Conservation (phyloP, 768 basidiomycete species). For the Nidularia pulvinata region DNA sequence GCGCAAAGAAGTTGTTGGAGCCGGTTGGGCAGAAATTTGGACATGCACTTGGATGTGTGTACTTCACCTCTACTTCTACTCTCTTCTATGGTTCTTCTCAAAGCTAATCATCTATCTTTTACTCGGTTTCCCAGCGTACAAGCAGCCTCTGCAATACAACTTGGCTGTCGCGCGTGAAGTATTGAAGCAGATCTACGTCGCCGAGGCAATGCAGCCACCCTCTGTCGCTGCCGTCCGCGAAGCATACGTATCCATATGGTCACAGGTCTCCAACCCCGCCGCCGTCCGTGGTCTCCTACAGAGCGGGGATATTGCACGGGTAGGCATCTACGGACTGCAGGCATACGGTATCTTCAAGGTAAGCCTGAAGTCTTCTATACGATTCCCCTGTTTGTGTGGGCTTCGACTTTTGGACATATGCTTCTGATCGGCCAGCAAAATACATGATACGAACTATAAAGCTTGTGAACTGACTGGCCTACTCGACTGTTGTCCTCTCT, state of each 20-base stretch:
- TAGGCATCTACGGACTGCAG: constrained; percentile 79
- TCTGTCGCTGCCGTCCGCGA: constrained; percentile 48
- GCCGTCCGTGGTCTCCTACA: constrained; percentile 63
- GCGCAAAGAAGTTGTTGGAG: constrained; percentile 43
- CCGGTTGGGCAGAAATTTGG: constrained; percentile 53
- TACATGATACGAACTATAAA: too few species aligned
- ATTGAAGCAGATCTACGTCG: constrained; percentile 70
- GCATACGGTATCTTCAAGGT: constrained; percentile 93
- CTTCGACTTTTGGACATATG: too few species aligned
- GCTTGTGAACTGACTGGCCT: too few species aligned
- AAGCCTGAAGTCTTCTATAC: constrained; percentile 11
- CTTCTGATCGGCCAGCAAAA: too few species aligned
- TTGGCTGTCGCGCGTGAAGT: constrained; percentile 75
- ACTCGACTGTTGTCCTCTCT: too few species aligned
- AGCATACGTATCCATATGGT: constrained; percentile 68
- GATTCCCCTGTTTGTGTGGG: not conserved
- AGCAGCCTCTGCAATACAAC: constrained; percentile 79
- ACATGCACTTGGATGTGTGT: constrained; percentile 48
- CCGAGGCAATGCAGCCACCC: constrained; percentile 75
- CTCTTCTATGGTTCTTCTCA: too few species aligned
- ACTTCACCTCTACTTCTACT: not conserved
- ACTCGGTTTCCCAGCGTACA: constrained; percentile 49
- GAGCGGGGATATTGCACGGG: constrained; percentile 66
- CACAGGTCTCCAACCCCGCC: constrained; percentile 50
- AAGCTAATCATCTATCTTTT: too few species aligned